Base-by-base conservation (phyloP, 1,284 basidiomycete genomes). In the Moesziomyces aphidis region DNA sequence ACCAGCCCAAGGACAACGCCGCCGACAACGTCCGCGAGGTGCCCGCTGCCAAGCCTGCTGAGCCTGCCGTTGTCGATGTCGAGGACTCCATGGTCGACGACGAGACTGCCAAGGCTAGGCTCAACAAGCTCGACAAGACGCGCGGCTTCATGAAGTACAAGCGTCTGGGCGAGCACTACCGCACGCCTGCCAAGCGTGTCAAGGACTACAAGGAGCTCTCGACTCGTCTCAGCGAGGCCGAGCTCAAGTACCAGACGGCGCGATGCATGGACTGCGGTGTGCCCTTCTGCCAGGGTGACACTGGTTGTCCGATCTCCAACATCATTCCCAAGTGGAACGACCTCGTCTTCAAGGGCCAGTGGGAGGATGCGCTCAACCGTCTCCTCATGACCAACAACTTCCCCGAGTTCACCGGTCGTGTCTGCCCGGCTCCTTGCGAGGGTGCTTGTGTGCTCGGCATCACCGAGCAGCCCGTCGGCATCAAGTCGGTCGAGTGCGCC, bases 201-300 rank as follows among this genome's bases (percentile, higher is more conserved):
- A 79, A 79, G 68, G 81, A 83, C 73, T 83, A 73, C 71, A 77
- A 79, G 70, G 81, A 83, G 68, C 77, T 83, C 43, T 83, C 81
- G 48, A 63, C 54, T 42, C 78, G 81, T 58, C 79, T 83, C 60
- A 76, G 70, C 50, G 78, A 83, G 52, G 50, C 77, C 59, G 81
- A 83, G 78, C 80, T 83, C 70, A 83, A 83, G 74, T 72, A 80
- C 42, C 81, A 83, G 73, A 80, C 81, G 34, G 80, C 81, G 48
- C 81, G 81, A 50, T 83, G 81, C 75, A 83, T 83, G 81, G 81
- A 83, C 71, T 83, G 81, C 60, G 81, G 81, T 78, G 80, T 83
- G 61, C 81, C 81, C 28, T 83, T 83, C 75, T 83, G 81, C 68
- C 81, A 83, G 75, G 78, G 63, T 42, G 78, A 81, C 73, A 83